Conservation (phyloP, 164 flowering plant genomes). For the Dillenia turbinata region DNA sequence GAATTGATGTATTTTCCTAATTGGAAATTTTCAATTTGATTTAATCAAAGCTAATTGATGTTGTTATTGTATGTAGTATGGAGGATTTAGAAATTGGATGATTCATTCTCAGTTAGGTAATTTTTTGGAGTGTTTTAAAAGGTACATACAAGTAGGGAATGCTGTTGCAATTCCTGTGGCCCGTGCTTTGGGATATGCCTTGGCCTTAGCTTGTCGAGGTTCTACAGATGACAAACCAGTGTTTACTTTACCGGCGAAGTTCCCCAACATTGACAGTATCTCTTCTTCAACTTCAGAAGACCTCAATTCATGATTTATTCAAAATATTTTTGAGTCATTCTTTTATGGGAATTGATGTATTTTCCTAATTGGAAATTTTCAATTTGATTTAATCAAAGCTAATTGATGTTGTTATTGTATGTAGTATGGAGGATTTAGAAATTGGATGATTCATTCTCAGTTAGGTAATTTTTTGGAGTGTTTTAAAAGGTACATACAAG, state of each 20-base stretch:
- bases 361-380: too few species aligned
- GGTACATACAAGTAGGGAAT: conserved; percentile 81
- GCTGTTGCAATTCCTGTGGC: conserved; percentile 85
- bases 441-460: too few species aligned
- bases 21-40: too few species aligned
- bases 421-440: too few species aligned
- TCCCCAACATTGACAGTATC: conserved; percentile 5
- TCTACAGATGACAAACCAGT: conserved; percentile 15
- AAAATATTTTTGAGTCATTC: background rate
- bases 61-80: too few species aligned
- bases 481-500: conserved; percentile 57
- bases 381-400: too few species aligned
- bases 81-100: too few species aligned
- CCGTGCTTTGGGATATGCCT: conserved; percentile 52
- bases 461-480: conserved; percentile 6
- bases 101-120: background rate
- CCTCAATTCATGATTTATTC: conserved; percentile 1
- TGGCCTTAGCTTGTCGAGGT: conserved; percentile 38
- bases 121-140: conserved; percentile 16
- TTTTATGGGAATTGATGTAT: too few species aligned
- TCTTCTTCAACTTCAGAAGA: conserved; percentile 9
- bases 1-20: too few species aligned
- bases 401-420: too few species aligned
- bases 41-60: too few species aligned
- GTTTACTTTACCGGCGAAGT: conserved; percentile 24